A percentile compares a stretch with the other conserved stretches of the same genome.
phyloP scores from a whole-genome alignment of 306 rosid species.

The Datisca glomerata region DNA sequence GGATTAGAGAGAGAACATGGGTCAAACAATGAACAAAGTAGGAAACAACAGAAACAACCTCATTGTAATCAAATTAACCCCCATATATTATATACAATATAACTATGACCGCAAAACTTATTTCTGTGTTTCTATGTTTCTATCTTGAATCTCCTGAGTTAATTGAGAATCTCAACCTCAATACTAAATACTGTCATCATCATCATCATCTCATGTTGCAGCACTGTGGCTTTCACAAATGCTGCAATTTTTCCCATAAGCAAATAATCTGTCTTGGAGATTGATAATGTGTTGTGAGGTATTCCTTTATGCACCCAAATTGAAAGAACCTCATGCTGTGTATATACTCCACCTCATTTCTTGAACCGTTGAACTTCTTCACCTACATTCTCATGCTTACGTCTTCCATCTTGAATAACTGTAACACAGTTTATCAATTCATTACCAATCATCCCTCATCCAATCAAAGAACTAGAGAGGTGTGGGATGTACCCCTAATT shows the following conservation, averaged over 20 bases:
- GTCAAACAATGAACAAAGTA: no score
- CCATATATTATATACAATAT: no score
- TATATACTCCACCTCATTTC: constrained; percentile 32
- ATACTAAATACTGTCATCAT: no score
- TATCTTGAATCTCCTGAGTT: no score
- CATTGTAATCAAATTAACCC: no score
- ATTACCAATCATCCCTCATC: background rate
- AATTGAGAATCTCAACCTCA: no score
- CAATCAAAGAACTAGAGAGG: background rate
- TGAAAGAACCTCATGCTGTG: constrained; percentile 83
- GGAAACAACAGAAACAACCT: no score
- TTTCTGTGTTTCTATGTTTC: no score
- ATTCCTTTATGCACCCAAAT: constrained; percentile 73
- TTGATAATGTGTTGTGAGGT: constrained; percentile 82
- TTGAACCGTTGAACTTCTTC: constrained; percentile 57
- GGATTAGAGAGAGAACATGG: no score
- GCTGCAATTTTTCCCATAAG: constrained; percentile 72
- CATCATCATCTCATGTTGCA: constrained; percentile 98
- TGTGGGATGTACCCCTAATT: constrained; percentile 42
- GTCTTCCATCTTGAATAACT: constrained; percentile 97
- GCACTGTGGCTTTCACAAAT: constrained; percentile 51
- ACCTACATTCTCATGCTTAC: constrained; percentile 99
- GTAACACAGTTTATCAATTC: constrained; percentile 6
- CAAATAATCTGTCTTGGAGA: constrained; percentile 90
- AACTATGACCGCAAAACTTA: no score